Evolutionary conservation across 805 yeast genomes (phyloP).

Genomic region (Pichia eremophila): DNA sequence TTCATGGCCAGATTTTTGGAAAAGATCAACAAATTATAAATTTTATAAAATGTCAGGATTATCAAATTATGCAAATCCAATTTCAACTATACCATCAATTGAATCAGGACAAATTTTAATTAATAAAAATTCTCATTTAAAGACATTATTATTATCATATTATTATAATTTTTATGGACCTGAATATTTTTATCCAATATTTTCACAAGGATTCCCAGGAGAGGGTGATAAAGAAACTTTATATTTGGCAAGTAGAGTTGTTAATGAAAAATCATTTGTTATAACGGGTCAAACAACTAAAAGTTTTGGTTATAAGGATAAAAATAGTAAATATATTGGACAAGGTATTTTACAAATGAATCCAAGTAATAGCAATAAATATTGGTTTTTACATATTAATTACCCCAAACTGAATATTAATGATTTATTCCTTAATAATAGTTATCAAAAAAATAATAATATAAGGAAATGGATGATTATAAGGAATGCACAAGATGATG

Average conservation of each 20-base stretch:
- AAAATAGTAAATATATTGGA: conserved; percentile 18
- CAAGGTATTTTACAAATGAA: conserved; percentile 25
- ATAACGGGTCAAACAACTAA: conserved; percentile 24
- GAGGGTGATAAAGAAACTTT: conserved; percentile 79
- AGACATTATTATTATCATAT: conserved; percentile 47
- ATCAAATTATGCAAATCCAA: conserved; percentile 23
- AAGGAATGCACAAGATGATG: conserved; percentile 23
- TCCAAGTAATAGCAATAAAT: conserved; percentile 18
- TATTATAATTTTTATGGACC: conserved; percentile 67
- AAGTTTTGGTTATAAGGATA: conserved; percentile 22
- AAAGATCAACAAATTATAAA: conserved; percentile 51
- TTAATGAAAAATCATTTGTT: conserved; percentile 20
- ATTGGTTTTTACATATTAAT: conserved; percentile 24
- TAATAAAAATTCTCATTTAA: conserved; percentile 49
- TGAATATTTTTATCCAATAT: conserved; percentile 51
- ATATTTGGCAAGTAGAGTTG: conserved; percentile 52
- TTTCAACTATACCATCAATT: conserved; percentile 43
- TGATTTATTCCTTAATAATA: conserved; percentile 12
- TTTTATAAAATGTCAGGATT: conserved; percentile 42
- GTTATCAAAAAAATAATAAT: conserved; percentile 14
- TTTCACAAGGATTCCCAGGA: conserved; percentile 68
- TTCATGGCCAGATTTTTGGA: conserved; percentile 68
- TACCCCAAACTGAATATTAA: conserved; percentile 23
- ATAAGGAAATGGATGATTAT: conserved; percentile 21
- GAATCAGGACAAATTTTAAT: conserved; percentile 66